Percentiles rank a stretch among this genome's conserved stretches.
Conservation (phyloP, 331 rosid species). For the Arachis monticola region DNA sequence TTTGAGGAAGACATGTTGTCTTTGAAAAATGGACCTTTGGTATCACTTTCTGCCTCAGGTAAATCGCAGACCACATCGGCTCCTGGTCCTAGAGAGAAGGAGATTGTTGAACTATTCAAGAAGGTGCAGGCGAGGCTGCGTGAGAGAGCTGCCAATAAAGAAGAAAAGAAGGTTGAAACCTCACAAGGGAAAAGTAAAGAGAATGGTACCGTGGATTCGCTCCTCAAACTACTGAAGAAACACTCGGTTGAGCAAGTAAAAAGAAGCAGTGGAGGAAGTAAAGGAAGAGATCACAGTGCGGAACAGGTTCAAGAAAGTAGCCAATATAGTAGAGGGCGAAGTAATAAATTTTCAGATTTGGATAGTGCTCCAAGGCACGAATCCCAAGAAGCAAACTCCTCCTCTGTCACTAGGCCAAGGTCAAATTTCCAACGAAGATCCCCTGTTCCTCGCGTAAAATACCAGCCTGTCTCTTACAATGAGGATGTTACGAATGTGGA, state of each 20-base stretch:
- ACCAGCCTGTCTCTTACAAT: slow-evolving; percentile 54
- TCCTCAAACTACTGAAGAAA: slow-evolving; percentile 77
- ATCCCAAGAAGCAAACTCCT: slow-evolving; percentile 48
- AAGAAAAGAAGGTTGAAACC: slow-evolving; percentile 73
- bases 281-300: slow-evolving; percentile 44
- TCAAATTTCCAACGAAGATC: slow-evolving; percentile 82
- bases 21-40: slow-evolving; percentile 70
- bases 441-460: slow-evolving; percentile 72
- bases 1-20: slow-evolving; percentile 75
- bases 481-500: slow-evolving; percentile 39
- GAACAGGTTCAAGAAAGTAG: slow-evolving; percentile 58
- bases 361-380: slow-evolving; percentile 51
- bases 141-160: slow-evolving; percentile 76
- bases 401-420: slow-evolving; percentile 57
- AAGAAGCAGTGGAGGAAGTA: slow-evolving; percentile 53
- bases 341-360: slow-evolving; percentile 48
- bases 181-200: slow-evolving; percentile 64
- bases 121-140: slow-evolving; percentile 91
- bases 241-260: slow-evolving; percentile 76
- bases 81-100: slow-evolving; percentile 94
- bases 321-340: slow-evolving; percentile 48
- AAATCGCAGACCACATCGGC: slow-evolving; percentile 73
- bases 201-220: slow-evolving; percentile 79
- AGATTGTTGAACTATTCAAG: slow-evolving; percentile 89
- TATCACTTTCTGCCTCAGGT: slow-evolving; percentile 58